Percentiles rank a stretch among this genome's conserved stretches.
Evolutionary conservation across 331 rosid species (phyloP).

Genomic region (Telfairia occidentalis): DNA sequence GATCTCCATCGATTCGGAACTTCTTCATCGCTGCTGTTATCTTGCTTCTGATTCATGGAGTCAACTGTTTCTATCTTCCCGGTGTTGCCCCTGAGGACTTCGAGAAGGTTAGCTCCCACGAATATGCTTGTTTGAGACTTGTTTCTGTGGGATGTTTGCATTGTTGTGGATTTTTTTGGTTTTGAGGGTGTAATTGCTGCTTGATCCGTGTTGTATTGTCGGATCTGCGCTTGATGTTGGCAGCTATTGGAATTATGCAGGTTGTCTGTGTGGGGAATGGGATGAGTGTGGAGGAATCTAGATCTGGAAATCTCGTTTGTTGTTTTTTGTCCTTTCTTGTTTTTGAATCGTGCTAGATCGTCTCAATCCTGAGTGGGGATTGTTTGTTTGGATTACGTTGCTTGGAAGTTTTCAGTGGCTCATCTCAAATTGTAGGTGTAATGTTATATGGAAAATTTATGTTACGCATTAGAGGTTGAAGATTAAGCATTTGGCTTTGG

Average conservation of each 20-base stretch:
- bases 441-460: background rate
- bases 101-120: conserved; percentile 40
- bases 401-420: background rate
- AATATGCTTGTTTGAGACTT: background rate
- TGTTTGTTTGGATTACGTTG: background rate
- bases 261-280: conserved; percentile 1
- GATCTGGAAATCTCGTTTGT: conserved; percentile 6
- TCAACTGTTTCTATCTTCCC: conserved; percentile 74
- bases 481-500: background rate
- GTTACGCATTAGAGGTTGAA: background rate
- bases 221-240: conserved; percentile 2
- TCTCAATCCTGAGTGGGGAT: background rate
- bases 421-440: background rate
- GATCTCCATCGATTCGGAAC: conserved; percentile 30
- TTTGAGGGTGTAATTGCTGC: background rate
- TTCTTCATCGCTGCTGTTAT: conserved; percentile 30
- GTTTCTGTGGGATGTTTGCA: background rate
- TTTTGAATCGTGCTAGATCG: background rate
- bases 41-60: conserved; percentile 43
- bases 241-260: background rate
- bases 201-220: conserved; percentile 2
- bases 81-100: conserved; percentile 95
- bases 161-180: conserved; percentile 19
- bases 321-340: background rate
- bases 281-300: background rate